A percentile compares a stretch with the other conserved stretches of the same genome.
Conservation (phyloP, 2,329 filamentous ascomycete genomes). For the Epichloe baconii region DNA sequence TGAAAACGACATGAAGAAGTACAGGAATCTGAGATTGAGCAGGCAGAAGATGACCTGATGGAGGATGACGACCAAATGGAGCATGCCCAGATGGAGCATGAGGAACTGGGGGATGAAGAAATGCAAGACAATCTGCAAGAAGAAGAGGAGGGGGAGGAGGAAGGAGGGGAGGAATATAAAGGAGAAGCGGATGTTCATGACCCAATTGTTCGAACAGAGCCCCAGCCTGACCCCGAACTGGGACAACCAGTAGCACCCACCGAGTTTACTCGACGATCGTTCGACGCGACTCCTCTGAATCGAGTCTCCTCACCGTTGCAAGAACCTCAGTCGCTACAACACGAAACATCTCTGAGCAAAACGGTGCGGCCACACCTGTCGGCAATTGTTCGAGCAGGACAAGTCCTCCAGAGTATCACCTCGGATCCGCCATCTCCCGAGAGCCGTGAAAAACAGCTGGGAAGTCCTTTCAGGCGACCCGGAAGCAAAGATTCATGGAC, state of each 20-base stretch:
- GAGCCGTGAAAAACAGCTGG: conserved; percentile 34
- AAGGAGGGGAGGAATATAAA: neutral
- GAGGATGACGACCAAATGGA: neutral
- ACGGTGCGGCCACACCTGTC: conserved; percentile 34
- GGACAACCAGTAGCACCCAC: conserved; percentile 4
- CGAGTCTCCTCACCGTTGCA: conserved; percentile 26
- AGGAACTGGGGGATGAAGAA: conserved; percentile 6
- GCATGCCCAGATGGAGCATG: neutral
- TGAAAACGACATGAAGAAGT: neutral
- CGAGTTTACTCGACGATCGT: conserved; percentile 12
- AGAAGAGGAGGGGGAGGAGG: neutral
- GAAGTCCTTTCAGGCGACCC: conserved; percentile 40
- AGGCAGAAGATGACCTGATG: neutral
- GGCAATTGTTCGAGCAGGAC: conserved; percentile 44
- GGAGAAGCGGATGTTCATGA: neutral
- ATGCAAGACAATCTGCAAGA: neutral
- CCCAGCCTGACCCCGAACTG: neutral
- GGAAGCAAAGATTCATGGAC: conserved; percentile 22
- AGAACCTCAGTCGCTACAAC: conserved; percentile 18
- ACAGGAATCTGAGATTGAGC: conserved; percentile 1
- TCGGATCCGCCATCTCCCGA: conserved; percentile 46
- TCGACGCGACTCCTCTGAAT: conserved; percentile 19
- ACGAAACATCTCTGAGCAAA: conserved; percentile 17
- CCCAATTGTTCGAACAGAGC: neutral
- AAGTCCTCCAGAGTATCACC: conserved; percentile 43